Conservation (phyloP, 768 basidiomycete genomes). For the Hebeloma cylindrosporum region DNA sequence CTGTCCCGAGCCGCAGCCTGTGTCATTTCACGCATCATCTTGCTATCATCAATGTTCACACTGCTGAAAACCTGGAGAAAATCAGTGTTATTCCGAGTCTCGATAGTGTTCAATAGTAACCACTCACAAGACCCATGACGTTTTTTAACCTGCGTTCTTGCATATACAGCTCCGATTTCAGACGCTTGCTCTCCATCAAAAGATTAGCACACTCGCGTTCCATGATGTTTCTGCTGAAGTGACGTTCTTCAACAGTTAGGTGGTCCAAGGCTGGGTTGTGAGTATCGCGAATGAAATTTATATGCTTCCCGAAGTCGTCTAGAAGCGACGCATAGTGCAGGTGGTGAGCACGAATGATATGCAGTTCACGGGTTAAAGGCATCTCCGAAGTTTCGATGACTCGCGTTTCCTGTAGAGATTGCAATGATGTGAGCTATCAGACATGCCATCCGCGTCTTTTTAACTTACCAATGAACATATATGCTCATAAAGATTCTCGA, state of each 20-base stretch:
- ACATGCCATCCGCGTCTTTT: neutral
- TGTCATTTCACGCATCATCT: conserved; percentile 38
- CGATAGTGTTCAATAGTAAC: neutral
- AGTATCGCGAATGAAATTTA: conserved; percentile 48
- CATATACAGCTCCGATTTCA: conserved; percentile 40
- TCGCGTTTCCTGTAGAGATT: conserved; percentile 45
- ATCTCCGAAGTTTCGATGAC: conserved; percentile 44
- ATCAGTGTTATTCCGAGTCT: too few relatives aligned
- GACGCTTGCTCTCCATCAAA: conserved; percentile 48
- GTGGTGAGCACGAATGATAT: conserved; percentile 59
- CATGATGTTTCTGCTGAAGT: conserved; percentile 35
- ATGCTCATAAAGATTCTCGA: conserved; percentile 52
- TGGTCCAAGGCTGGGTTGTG: conserved; percentile 53
- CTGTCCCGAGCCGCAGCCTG: conserved; percentile 31
- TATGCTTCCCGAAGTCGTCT: conserved; percentile 52
- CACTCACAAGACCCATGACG: conserved; percentile 49
- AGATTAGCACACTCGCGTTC: conserved; percentile 50
- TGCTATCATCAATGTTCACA: conserved; percentile 45
- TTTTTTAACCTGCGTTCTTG: conserved; percentile 52
- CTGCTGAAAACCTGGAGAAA: conserved; percentile 38
- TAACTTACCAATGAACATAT: conserved; percentile 47
- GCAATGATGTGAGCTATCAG: neutral
- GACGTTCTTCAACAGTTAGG: conserved; percentile 26
- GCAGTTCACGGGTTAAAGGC: conserved; percentile 52
- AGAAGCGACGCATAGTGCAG: conserved; percentile 58